Evolutionary conservation across 768 basidiomycete species (phyloP).

Genomic region (Tulasnella sp.): DNA sequence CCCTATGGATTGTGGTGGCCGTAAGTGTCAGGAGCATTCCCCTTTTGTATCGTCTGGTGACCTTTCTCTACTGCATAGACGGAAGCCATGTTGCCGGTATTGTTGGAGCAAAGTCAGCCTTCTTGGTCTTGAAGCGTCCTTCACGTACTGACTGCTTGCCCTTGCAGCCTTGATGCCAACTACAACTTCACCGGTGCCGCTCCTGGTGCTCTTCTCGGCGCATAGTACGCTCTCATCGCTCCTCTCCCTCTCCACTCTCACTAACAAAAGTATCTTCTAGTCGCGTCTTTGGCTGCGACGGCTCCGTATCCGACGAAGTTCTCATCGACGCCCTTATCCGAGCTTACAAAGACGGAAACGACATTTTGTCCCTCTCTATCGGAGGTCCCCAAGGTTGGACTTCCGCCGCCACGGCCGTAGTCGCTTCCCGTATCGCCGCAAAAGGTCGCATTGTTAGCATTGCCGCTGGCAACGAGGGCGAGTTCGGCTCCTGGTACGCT

Average conservation of each 20-base stretch:
- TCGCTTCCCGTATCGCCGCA: constrained; percentile 47
- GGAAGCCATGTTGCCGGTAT: constrained; percentile 47
- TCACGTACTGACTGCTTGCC: constrained; percentile 50
- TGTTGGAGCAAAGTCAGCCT: constrained; percentile 17
- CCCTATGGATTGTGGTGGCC: constrained; percentile 12
- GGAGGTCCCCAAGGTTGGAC: constrained; percentile 41
- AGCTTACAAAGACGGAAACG: constrained; percentile 11
- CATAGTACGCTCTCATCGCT: constrained; percentile 48
- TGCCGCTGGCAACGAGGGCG: constrained; percentile 23
- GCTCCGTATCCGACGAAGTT: constrained; percentile 5
- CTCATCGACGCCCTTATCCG: constrained; percentile 6
- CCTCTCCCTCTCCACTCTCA: constrained; percentile 32
- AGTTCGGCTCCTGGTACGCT: constrained; percentile 27
- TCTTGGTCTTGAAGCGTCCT: constrained; percentile 14
- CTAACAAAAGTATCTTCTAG: constrained; percentile 39
- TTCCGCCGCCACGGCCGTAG: constrained; percentile 39
- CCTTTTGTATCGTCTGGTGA: neutral
- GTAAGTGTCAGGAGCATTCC: constrained; percentile 18
- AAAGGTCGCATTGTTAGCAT: constrained; percentile 46
- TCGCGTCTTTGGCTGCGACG: constrained; percentile 13
- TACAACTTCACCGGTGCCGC: constrained; percentile 65
- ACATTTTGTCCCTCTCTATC: constrained; percentile 9
- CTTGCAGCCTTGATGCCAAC: constrained; percentile 37
- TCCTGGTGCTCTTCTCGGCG: constrained; percentile 41
- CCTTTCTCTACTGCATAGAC: constrained; percentile 15